Percentiles rank a stretch among this genome's conserved stretches.
Evolutionary conservation across 441 rosid genomes (phyloP).

Genomic region (Hypseocharis bilobata): DNA sequence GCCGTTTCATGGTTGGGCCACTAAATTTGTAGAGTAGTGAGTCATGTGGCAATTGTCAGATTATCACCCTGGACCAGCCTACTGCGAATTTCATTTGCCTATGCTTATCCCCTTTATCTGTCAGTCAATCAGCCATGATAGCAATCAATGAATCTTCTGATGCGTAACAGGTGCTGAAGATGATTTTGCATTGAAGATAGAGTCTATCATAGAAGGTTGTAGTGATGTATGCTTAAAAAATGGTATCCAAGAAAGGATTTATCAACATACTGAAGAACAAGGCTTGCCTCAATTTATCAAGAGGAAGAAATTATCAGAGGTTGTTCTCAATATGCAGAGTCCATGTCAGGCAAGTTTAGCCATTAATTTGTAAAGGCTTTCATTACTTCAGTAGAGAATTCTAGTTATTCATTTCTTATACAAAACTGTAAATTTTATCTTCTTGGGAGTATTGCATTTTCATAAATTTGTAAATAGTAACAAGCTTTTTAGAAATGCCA

Average conservation of each 20-base stretch:
- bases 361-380: not conserved
- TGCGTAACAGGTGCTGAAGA: constrained; percentile 38
- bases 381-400: too few relatives aligned
- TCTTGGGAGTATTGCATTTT: too few relatives aligned
- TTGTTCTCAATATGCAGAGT: constrained; percentile 24
- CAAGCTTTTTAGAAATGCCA: too few relatives aligned
- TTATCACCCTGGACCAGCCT: too few relatives aligned
- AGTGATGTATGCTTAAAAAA: constrained; percentile 25
- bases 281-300: constrained; percentile 18
- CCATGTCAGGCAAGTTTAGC: constrained; percentile 48
- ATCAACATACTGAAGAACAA: constrained; percentile 26
- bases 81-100: too few relatives aligned
- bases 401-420: too few relatives aligned
- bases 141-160: not conserved
- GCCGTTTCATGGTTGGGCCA: too few relatives aligned
- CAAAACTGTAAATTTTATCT: not conserved
- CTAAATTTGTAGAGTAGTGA: too few relatives aligned
- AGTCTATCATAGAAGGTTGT: constrained; percentile 42
- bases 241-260: constrained; percentile 18
- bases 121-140: not conserved
- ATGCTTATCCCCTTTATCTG: not conserved
- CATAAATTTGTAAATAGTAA: too few relatives aligned
- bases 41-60: too few relatives aligned
- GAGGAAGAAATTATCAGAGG: constrained; percentile 27
- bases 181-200: constrained; percentile 42